phyloP scores from a whole-genome alignment of 202 grass and related monocot genomes.

The Eragrostis tef region DNA sequence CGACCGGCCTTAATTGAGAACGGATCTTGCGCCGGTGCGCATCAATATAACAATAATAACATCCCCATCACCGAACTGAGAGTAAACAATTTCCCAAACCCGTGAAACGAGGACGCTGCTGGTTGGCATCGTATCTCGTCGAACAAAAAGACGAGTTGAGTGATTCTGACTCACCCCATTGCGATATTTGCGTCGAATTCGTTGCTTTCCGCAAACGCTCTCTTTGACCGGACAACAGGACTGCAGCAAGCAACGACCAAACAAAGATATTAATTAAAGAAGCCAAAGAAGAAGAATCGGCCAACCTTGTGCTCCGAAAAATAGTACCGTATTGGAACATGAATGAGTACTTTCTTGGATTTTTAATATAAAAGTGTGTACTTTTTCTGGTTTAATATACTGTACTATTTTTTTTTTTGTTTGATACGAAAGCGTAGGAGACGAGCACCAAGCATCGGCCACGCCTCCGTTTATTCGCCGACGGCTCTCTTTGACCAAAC shows the following conservation, averaged over 20 bases:
- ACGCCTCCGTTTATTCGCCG: conserved; percentile 1
- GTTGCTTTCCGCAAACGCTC: conserved; percentile 21
- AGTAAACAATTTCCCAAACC: neutral
- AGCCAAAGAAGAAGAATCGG: neutral
- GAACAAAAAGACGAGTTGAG: neutral
- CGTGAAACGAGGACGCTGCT: conserved; percentile 20
- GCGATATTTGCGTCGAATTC: neutral
- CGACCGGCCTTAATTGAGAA: neutral
- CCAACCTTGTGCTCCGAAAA: conserved; percentile 11
- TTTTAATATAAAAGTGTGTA: neutral
- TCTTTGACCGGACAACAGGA: conserved; percentile 42
- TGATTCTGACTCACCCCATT: neutral
- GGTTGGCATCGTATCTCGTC: conserved; percentile 1
- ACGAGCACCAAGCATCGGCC: neutral
- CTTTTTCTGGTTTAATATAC: neutral
- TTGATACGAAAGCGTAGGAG: neutral
- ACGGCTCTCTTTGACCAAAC: conserved; percentile 50
- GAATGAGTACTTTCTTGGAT: neutral
- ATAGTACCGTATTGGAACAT: neutral
- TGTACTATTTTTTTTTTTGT: neutral
- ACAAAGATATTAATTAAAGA: neutral
- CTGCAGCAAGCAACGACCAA: conserved; percentile 16
- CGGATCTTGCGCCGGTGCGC: conserved; percentile 37
- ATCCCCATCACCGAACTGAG: neutral
- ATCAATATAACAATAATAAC: neutral